Conservation (phyloP, 768 basidiomycete species). For the Pilatotrama ljubarskyi region DNA sequence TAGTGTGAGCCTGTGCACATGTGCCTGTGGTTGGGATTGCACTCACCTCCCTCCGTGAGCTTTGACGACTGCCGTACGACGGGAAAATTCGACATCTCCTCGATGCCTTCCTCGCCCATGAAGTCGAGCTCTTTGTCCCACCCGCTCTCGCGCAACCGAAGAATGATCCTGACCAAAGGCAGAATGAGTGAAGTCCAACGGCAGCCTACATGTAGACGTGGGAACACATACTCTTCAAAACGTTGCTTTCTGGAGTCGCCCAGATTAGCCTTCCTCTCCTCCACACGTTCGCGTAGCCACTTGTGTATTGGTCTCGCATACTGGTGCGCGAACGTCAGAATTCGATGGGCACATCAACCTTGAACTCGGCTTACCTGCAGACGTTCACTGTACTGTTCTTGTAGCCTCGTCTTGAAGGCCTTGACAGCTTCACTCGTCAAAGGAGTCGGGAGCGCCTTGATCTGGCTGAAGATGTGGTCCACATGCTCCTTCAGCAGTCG, state of each 20-base stretch:
- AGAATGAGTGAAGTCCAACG: background rate
- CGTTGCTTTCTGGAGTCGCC: background rate
- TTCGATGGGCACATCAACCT: background rate
- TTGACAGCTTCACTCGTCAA: background rate
- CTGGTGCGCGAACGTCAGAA: background rate
- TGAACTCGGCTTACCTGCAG: background rate
- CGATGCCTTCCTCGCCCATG: background rate
- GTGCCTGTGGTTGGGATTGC: no score
- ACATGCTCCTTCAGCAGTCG: no score
- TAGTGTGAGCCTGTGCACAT: background rate
- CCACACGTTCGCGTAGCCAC: background rate
- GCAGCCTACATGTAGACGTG: no score
- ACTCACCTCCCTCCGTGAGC: background rate
- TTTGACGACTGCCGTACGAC: background rate
- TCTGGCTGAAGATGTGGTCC: background rate
- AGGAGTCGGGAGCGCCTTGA: background rate
- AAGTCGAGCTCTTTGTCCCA: conserved; percentile 7
- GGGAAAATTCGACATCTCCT: background rate
- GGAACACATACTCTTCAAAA: background rate
- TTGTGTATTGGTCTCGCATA: background rate
- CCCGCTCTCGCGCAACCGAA: background rate
- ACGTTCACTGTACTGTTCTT: background rate
- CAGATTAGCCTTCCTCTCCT: background rate
- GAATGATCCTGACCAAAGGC: background rate
- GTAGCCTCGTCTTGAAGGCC: background rate